Evolutionary conservation across 106 monocot species (phyloP).

Genomic region (Apostasia shenzhenica): DNA sequence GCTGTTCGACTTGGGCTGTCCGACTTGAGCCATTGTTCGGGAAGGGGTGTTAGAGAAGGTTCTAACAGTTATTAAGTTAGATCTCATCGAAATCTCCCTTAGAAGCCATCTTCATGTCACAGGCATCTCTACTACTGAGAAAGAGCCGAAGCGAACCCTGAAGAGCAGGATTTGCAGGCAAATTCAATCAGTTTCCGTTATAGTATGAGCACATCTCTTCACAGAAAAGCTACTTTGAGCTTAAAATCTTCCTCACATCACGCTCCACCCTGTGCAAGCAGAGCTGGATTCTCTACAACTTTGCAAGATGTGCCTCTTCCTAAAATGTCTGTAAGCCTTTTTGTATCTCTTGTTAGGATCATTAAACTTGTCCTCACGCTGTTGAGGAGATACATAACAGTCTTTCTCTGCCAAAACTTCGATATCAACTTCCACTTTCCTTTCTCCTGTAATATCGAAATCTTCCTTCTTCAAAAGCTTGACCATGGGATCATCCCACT

Average conservation of each 20-base stretch:
- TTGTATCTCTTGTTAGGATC: slow-evolving; percentile 95
- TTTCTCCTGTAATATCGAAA: slow-evolving; percentile 63
- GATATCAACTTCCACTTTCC: slow-evolving; percentile 89
- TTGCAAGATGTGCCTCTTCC: slow-evolving; percentile 83
- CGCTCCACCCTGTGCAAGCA: slow-evolving; percentile 76
- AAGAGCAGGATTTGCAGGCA: slow-evolving; percentile 59
- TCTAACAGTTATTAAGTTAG: too few species aligned
- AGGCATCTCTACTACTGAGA: slow-evolving; percentile 45
- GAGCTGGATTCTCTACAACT: slow-evolving; percentile 72
- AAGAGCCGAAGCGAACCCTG: slow-evolving; percentile 52
- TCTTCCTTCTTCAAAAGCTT: slow-evolving; percentile 53
- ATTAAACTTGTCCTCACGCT: slow-evolving; percentile 97
- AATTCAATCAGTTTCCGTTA: slow-evolving; percentile 59
- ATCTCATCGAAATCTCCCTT: slow-evolving; percentile 42
- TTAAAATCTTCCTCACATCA: slow-evolving; percentile 80
- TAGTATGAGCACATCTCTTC: slow-evolving; percentile 97
- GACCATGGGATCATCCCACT: slow-evolving; percentile 84
- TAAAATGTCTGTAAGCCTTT: slow-evolving; percentile 70
- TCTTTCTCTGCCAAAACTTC: slow-evolving; percentile 69
- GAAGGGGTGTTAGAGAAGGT: too few species aligned
- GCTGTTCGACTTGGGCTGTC: too few species aligned
- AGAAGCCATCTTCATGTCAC: slow-evolving; percentile 21
- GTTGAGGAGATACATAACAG: slow-evolving; percentile 79
- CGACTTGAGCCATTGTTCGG: too few species aligned
- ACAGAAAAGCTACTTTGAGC: slow-evolving; percentile 89